Evolutionary conservation across 1,284 basidiomycete genomes (phyloP), one percentile per base, ranked within the genome.

Genomic region (Ceratobasidium sp.): DNA sequence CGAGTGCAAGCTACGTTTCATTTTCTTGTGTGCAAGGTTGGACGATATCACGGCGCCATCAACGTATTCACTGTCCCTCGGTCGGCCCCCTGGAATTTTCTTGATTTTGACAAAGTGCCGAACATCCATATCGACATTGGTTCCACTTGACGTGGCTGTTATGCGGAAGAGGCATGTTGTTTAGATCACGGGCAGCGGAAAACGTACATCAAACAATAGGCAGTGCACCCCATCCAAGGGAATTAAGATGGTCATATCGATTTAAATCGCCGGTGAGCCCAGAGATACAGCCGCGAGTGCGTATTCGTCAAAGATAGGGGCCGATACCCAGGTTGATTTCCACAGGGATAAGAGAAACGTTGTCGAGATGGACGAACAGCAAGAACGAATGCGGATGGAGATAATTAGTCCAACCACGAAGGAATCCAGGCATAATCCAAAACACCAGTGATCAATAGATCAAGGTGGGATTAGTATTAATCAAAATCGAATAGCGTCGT

Each of bases 11-110:
- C 81, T 82, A 62, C 87, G 82, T 27, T 85, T 80, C 90, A 93
- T 93, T 72, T 86, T 86, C 79, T 98, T 98, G 77, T 98, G 96
- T 3, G 95, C 93, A 5, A 98, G 90, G 74, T 99, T 98, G 82
- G 99, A 98, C 21, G 95, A 96, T 75, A 98, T 97, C 56, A 99
- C 95, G 9, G 92, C 93, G 2, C 97, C 97, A 72, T 96, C 92
- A 57, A 99, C 92, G 75, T 96, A 99, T 81, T 98, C 95, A 11
- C 93, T 97, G 77, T 99, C 94, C 33, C 82, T 84, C 39, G 95
- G 94, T 58, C 85, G 82, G 11, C 97, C 97, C 13, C 97, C 97
- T 0, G 97, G 95, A 19, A 99, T 91, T 78, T 97, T 96, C 81
- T 99, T 99, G 78, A 99, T 95, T 81, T 99, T 99, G 72, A 99